These are phyloP conservation scores for Jamesozyma gamospora DNA, from an alignment of 805 yeast species.

Conservation along the genomic window DNA sequence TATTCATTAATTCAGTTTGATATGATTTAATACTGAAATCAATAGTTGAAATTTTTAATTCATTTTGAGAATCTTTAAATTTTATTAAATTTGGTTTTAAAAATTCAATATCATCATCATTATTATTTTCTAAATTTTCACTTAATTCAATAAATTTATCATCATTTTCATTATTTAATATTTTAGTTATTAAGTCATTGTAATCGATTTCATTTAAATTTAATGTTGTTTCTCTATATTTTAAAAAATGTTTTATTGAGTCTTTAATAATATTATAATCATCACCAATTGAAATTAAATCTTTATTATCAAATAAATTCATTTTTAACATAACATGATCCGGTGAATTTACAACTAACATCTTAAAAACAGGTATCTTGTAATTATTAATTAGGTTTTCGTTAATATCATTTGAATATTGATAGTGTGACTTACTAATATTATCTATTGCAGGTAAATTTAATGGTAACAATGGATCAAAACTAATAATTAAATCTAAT, in stretches of 20 bases:
- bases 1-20: constrained; percentile 30
- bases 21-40: constrained; percentile 22
- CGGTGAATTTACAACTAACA: constrained; percentile 36
- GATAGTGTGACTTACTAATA: constrained; percentile 11
- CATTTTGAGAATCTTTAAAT: constrained; percentile 6
- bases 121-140: background rate
- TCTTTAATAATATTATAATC: constrained; percentile 18
- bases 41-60: constrained; percentile 3
- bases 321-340: constrained; percentile 31
- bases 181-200: background rate
- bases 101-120: background rate
- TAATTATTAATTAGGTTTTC: constrained; percentile 8
- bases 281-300: constrained; percentile 3
- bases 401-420: background rate
- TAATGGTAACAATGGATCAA: constrained; percentile 36
- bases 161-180: background rate
- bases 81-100: constrained; percentile 6
- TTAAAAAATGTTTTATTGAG: constrained; percentile 24
- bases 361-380: constrained; percentile 36
- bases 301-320: constrained; percentile 7
- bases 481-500: constrained; percentile 38
- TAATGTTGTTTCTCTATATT: constrained; percentile 5
- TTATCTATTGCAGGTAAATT: constrained; percentile 24
- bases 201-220: constrained; percentile 1
- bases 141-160: background rate